Base-by-base conservation (phyloP, 257 asterid species). In the Primulina tabacum region DNA sequence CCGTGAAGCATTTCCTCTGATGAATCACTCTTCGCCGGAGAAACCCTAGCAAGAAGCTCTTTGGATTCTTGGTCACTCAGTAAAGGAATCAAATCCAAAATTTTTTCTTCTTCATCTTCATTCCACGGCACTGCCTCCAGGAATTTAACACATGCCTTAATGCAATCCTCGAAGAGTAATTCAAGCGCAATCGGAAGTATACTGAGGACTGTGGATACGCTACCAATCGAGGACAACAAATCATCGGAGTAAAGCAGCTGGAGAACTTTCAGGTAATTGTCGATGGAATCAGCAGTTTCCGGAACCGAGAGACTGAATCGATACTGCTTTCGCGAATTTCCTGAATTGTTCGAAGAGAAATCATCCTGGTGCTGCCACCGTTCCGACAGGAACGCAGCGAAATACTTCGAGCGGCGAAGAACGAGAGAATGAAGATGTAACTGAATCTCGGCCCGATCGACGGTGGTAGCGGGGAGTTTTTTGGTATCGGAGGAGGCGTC, bases 121-220 rank as follows among this genome's bases (percentile, higher is more conserved):
- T 95, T 82, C 99, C 99, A 93, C 3, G 99, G 99, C 60, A 93
- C 96, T 16, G 95, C 96, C 88, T 93, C 99, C 0, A 93, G 87
- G 78, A 86, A 87, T 58, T 61, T 75, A 16, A 93, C 80, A 62
- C 96, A 93, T 0, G 95, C 96, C 72, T 67, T 84, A 37, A 90
- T 83, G 69, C 97, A 93, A 58, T 93, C 99, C 80, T 93, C 99
- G 63, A 93, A 90, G 52, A 93, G 82, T 74, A 90, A 78, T 65
- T 93, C 86, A 6, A 89, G 83, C 53, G 99, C 97, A n/a, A 93
- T 80, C 0, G 92, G 92, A 18, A 93, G 87, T 55, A 90, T 64
- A 77, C 80, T 76, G 17, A 90, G 73, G 33, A 94, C 96, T 8
- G 83, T 64, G 1, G 86, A 67, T 18, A 78, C 87, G 28, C 43